Percentiles rank a stretch among this genome's conserved stretches.
Conservation (phyloP, 192 early-diverging fungal genomes). For the Podila horticola region DNA sequence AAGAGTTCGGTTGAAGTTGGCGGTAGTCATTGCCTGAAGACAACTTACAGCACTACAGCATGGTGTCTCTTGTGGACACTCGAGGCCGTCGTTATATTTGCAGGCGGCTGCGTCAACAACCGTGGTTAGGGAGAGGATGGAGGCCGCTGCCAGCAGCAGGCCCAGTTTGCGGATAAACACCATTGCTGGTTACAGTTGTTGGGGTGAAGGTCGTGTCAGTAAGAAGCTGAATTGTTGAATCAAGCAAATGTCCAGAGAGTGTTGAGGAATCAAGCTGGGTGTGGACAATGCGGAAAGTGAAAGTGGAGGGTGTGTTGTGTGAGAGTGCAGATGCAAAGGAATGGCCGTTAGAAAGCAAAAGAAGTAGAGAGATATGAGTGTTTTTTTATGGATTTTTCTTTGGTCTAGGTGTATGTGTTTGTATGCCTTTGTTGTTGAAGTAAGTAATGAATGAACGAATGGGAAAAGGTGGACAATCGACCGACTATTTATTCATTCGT, state of each 20-base stretch:
- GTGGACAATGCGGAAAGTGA: too few relatives aligned
- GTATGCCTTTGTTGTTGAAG: too few relatives aligned
- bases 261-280: too few relatives aligned
- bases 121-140: constrained; percentile 24
- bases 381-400: too few relatives aligned
- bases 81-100: constrained; percentile 29
- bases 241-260: constrained; percentile 6
- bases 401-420: too few relatives aligned
- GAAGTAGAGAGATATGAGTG: not conserved
- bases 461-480: too few relatives aligned
- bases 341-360: not conserved
- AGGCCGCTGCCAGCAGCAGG: constrained; percentile 35
- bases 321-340: constrained; percentile 13
- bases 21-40: not conserved
- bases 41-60: constrained; percentile 47
- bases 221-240: not conserved
- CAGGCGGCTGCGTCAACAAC: constrained; percentile 31
- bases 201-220: constrained; percentile 6
- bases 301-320: constrained; percentile 1
- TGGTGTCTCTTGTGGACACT: constrained; percentile 35
- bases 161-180: constrained; percentile 42
- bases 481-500: too few relatives aligned
- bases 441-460: too few relatives aligned
- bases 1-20: not conserved
- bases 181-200: constrained; percentile 15